A percentile compares a stretch with the other conserved stretches of the same genome.
Evolutionary conservation across 345 rosid genomes (phyloP).

Genomic region (Eucalyptus tenuipes): DNA sequence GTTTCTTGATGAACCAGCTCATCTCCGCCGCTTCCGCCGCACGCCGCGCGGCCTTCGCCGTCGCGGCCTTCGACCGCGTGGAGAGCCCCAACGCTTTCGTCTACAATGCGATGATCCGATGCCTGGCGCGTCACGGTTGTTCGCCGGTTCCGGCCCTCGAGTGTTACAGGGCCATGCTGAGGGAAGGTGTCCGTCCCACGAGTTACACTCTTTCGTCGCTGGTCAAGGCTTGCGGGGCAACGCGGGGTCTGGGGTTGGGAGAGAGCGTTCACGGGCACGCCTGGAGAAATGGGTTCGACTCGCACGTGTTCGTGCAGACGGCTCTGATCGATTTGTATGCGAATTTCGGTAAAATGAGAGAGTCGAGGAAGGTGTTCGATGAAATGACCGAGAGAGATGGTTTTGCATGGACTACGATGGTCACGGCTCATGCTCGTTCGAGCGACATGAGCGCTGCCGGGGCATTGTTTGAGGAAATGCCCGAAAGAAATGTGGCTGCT

Average conservation of each 20-base stretch:
- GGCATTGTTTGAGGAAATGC: conserved; percentile 18
- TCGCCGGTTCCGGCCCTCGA: conserved; percentile 30
- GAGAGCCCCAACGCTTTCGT: conserved; percentile 49
- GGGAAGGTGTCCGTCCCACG: conserved; percentile 37
- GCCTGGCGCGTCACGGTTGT: conserved; percentile 11
- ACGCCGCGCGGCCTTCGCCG: conserved; percentile 18
- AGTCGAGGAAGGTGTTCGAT: conserved; percentile 52
- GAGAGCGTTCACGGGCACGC: conserved; percentile 48
- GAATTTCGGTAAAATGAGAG: conserved; percentile 7
- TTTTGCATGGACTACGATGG: conserved; percentile 19
- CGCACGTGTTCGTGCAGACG: conserved; percentile 56
- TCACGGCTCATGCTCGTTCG: conserved; percentile 2
- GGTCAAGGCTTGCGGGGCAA: conserved; percentile 40
- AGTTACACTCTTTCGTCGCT: conserved; percentile 59
- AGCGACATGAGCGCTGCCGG: conserved; percentile 13
- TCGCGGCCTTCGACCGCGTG: conserved; percentile 34
- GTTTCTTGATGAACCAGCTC: conserved; percentile 53
- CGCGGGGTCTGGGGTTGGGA: conserved; percentile 17
- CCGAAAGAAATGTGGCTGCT: conserved; percentile 33
- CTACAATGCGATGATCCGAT: conserved; percentile 58
- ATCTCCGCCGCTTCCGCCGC: conserved; percentile 29
- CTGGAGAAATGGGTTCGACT: conserved; percentile 48
- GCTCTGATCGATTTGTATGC: conserved; percentile 56
- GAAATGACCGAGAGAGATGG: conserved; percentile 32
- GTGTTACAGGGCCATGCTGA: conserved; percentile 28